These are phyloP conservation scores for Hypoxylon sp. DNA, from an alignment of 2,329 filamentous ascomycete species.

Conservation along the genomic window DNA sequence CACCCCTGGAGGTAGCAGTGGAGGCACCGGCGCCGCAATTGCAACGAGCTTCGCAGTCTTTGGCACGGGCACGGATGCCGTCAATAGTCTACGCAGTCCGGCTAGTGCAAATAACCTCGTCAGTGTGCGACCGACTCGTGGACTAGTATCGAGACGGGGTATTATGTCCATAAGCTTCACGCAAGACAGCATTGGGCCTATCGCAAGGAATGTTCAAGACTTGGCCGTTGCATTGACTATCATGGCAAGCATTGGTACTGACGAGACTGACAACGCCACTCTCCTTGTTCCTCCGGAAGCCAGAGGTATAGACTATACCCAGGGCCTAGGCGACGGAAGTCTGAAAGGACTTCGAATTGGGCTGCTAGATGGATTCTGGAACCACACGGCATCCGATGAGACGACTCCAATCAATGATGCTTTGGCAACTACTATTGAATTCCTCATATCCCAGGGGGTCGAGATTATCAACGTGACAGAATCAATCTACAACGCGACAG, in stretches of 20 bases:
- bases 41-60: slow-evolving; percentile 69
- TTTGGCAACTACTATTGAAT: slow-evolving; percentile 64
- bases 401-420: slow-evolving; percentile 70
- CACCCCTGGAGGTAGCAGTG: slow-evolving; percentile 76
- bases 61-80: slow-evolving; percentile 72
- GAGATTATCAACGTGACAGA: slow-evolving; percentile 66
- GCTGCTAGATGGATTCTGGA: slow-evolving; percentile 68
- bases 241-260: slow-evolving; percentile 67
- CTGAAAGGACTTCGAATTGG: slow-evolving; percentile 55
- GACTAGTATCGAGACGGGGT: slow-evolving; percentile 65
- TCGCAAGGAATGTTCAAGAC: slow-evolving; percentile 66
- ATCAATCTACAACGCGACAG: slow-evolving; percentile 66
- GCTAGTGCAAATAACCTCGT: slow-evolving; percentile 73
- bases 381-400: slow-evolving; percentile 65
- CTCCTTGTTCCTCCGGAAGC: slow-evolving; percentile 61
- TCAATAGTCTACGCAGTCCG: slow-evolving; percentile 74
- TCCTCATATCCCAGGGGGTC: slow-evolving; percentile 64
- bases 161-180: slow-evolving; percentile 70
- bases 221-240: slow-evolving; percentile 66
- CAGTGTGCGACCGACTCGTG: slow-evolving; percentile 70
- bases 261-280: slow-evolving; percentile 67
- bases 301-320: slow-evolving; percentile 63
- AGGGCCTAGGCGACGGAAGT: slow-evolving; percentile 53
- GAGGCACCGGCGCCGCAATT: slow-evolving; percentile 73
- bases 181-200: slow-evolving; percentile 70